Evolutionary conservation across 768 basidiomycete genomes (phyloP).

Genomic region (Mycena polygramma): DNA sequence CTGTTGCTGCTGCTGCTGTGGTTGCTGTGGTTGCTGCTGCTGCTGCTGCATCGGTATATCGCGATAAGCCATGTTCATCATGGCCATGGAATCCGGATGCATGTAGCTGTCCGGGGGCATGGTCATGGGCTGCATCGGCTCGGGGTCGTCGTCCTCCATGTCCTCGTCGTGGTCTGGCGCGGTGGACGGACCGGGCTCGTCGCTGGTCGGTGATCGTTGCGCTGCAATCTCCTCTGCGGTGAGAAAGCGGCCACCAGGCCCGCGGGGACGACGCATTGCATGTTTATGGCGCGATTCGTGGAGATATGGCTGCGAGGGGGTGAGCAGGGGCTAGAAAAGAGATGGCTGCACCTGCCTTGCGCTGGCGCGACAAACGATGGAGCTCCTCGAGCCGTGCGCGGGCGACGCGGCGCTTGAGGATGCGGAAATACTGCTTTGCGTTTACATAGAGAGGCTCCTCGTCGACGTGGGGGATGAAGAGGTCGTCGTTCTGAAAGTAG

Average conservation of each 20-base stretch:
- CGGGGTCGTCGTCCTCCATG: slow-evolving; percentile 55
- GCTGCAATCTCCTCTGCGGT: slow-evolving; percentile 96
- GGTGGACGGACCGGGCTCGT: slow-evolving; percentile 47
- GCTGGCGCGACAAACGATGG: slow-evolving; percentile 90
- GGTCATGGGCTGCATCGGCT: slow-evolving; percentile 34
- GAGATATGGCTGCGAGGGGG: slow-evolving; percentile 83
- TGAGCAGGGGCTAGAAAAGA: slow-evolving; percentile 1
- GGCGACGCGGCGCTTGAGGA: slow-evolving; percentile 94
- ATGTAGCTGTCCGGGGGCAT: slow-evolving; percentile 39
- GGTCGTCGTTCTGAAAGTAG: slow-evolving; percentile 38
- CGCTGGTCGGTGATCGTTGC: slow-evolving; percentile 65
- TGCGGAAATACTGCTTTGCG: slow-evolving; percentile 99
- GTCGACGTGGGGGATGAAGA: slow-evolving; percentile 66
- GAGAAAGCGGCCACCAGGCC: slow-evolving; percentile 97
- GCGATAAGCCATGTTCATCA: slow-evolving; percentile 44
- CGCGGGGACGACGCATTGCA: slow-evolving; percentile 96
- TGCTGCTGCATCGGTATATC: slow-evolving; percentile 38
- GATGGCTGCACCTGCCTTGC: slow-evolving; percentile 74
- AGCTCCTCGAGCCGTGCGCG: slow-evolving; percentile 94
- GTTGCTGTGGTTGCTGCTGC: slow-evolving; percentile 36
- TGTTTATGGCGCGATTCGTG: slow-evolving; percentile 99
- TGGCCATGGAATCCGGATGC: slow-evolving; percentile 43
- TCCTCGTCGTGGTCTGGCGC: slow-evolving; percentile 55
- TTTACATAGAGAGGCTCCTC: slow-evolving; percentile 99
- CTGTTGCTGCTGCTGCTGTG: slow-evolving; percentile 28